Base-by-base conservation (phyloP, 202 grass and related monocot genomes). In the Carex arenaria region DNA sequence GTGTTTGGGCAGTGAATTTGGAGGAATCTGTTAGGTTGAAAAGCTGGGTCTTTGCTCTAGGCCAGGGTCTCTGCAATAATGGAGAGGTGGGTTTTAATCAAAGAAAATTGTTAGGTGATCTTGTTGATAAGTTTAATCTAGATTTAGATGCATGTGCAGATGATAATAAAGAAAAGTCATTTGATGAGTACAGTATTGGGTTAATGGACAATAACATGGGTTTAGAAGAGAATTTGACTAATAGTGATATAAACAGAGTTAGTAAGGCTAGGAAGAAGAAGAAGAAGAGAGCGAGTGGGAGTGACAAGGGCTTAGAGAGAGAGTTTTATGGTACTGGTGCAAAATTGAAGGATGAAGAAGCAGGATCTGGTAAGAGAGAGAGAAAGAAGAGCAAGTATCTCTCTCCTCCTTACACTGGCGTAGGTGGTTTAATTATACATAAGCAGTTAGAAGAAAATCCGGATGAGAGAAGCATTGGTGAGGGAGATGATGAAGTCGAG, bases 321-420 rank as follows among this genome's bases (percentile, higher is more conserved):
- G 65, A 79, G 63, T 19, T 13, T 53, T 3, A 13, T 52, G 71
- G 76, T 51, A 8, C 23, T 55, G 22, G 68, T 53, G 49, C 17
- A 36, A 38, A n/a, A 3, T 26, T 78, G 19, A 64, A 67, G 45
- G 34, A 64, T 32, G 88, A 83, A 80, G 79, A 31, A 4, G 28
- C 18, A 9, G 69, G 69, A 31, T 92, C 88, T 1, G 43, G 42
- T 70, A 93, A 87, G 78, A 83, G 95, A 30, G 72, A 87, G 76
- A 64, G 92, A 70, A 98, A 98, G 90, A 98, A 86, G 90, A 98
- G 95, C 83, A 95, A 89, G 81, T 98, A 98, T 64, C 86, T 98
- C 5, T 98, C 95, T 10, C 86, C 85, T 54, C 95, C 95, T 0
- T 98, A 93, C 89, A 98, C 89, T 83, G 40, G 87, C 38, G 14